phyloP scores from a whole-genome alignment of 441 rosid species.

The Populus tomentosa region DNA sequence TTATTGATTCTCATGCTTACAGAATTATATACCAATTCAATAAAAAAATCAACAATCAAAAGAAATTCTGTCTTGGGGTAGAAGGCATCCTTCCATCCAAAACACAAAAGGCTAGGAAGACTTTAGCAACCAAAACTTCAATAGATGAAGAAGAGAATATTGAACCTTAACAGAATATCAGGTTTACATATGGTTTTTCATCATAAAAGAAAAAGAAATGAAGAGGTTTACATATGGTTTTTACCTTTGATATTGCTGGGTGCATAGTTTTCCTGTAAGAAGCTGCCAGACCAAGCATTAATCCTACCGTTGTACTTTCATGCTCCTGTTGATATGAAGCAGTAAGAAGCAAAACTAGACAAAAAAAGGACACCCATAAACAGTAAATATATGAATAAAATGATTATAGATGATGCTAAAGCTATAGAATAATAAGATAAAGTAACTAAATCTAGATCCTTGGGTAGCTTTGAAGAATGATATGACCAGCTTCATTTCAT shows the following conservation, averaged over 20 bases:
- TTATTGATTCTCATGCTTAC: neutral
- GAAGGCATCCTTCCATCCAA: neutral
- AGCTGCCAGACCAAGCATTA: constrained; percentile 98
- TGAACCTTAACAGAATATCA: neutral
- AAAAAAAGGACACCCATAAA: constrained; percentile 8
- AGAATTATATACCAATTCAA: neutral
- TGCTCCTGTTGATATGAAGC: constrained; percentile 57
- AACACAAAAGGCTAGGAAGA: neutral
- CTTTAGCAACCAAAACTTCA: neutral
- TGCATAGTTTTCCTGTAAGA: constrained; percentile 96
- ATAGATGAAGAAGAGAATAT: neutral
- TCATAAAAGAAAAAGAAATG: neutral
- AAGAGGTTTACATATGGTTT: neutral
- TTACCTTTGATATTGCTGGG: constrained; percentile 88
- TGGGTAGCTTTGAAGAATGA: neutral
- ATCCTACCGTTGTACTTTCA: constrained; percentile 90
- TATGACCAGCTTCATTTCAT: neutral
- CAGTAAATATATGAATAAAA: neutral
- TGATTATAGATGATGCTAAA: neutral
- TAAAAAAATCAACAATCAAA: neutral
- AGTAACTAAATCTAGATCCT: neutral
- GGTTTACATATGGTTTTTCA: neutral
- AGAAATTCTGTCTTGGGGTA: neutral
- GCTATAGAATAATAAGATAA: neutral
- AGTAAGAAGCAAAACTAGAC: constrained; percentile 9